Evolutionary conservation across 257 asterid species (phyloP), one percentile per base, ranked within the genome.

Genomic region (Datura wrightii): DNA sequence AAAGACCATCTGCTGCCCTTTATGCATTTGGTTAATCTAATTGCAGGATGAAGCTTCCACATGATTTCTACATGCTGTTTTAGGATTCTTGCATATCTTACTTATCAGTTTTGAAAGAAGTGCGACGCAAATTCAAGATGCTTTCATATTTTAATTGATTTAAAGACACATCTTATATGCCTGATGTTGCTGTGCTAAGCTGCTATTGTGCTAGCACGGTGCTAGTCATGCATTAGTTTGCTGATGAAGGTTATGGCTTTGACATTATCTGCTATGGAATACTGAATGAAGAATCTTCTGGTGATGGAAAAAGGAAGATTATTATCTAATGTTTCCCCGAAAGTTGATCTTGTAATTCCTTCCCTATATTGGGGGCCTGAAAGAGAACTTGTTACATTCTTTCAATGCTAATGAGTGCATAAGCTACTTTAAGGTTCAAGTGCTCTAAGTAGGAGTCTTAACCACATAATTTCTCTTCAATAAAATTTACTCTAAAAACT

Each of bases 261-360:
- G 59, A 50, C 41, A 48, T 76, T 24, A 13, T 76, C 81, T 76
- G 58, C 81, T 31, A 50, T 50, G 42, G 62, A 10, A 44, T 76
- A 66, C 81, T 76, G 24, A 76, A 76, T 24, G 81, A 24, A 50
- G 81, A 74, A 74, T 74, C 19, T 48, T 44, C 41, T 76, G 62
- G 60, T 76, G 62, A 48, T 76, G 60, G 60, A 74, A 8, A 72
- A 48, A 11, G n/a, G 80, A 72, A 36, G 24, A 50, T 76, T 31
- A 70, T 76, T 50, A 48, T 76, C 19, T 24, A 76, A 48, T 50
- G 24, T 50, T 74, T 50, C 44, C 62, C 60, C 24, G 10, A 24
- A 24, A 76, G 24, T 24, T 76, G 60, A 76, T 50, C 42, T 76
- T 48, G 19, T 24, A 8, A 24, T 24, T 31, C 5, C 44, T 76